Evolutionary conservation across 2,329 filamentous ascomycete species (phyloP).

Genomic region (Colletotrichum tropicale): DNA sequence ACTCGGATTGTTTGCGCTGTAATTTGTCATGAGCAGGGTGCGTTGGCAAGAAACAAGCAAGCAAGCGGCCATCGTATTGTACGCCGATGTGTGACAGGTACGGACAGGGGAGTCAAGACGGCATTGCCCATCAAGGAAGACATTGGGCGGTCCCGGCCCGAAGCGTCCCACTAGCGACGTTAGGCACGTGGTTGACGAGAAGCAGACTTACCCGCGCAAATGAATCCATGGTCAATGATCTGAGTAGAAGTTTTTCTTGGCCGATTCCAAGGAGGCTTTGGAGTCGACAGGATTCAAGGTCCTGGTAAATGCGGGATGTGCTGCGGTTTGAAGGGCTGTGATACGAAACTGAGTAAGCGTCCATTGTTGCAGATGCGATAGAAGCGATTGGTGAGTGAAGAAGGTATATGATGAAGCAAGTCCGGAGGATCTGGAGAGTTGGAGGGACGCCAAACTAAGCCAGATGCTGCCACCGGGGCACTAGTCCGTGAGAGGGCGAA

Average conservation of each 20-base stretch:
- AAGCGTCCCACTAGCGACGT: not conserved
- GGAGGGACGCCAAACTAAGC: conserved; percentile 4
- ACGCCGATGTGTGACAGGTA: not conserved
- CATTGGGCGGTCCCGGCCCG: not conserved
- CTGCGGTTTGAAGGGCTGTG: conserved; percentile 46
- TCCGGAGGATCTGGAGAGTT: not conserved
- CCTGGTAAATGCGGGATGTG: conserved; percentile 54
- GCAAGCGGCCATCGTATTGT: not conserved
- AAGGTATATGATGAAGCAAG: not conserved
- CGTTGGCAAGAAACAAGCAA: not conserved
- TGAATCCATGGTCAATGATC: conserved; percentile 33
- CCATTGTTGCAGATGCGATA: conserved; percentile 38
- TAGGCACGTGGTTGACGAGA: conserved; percentile 19
- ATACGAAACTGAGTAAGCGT: conserved; percentile 56
- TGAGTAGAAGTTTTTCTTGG: conserved; percentile 29
- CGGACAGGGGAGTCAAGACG: not conserved
- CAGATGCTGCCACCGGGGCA: not conserved
- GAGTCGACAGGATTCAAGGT: conserved; percentile 47
- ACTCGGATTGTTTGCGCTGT: conserved; percentile 12
- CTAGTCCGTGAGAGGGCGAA: not conserved
- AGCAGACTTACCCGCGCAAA: conserved; percentile 37
- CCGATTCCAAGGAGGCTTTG: conserved; percentile 37
- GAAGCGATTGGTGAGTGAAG: not conserved
- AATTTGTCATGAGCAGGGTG: conserved; percentile 10
- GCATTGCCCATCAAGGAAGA: not conserved